Percentiles rank a stretch among this genome's conserved stretches.
These are phyloP conservation scores for Mycena galopus DNA, from an alignment of 768 basidiomycete genomes.

Conservation along the genomic window DNA sequence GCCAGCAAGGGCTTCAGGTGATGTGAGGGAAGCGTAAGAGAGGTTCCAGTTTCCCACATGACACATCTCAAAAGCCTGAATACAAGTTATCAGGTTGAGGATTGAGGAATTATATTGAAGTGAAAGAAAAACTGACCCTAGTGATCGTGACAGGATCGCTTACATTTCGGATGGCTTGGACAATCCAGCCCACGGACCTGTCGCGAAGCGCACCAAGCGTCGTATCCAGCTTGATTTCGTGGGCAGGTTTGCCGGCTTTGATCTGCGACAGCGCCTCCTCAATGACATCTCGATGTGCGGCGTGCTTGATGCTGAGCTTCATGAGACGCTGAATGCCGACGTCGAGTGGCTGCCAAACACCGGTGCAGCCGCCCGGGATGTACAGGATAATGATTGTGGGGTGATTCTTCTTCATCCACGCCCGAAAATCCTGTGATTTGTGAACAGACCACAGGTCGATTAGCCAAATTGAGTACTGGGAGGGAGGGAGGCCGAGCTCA, in stretches of 20 bases:
- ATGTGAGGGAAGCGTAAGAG: constrained; percentile 16
- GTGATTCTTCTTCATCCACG: neutral
- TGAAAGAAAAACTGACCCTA: neutral
- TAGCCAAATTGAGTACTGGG: neutral
- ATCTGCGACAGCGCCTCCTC: neutral
- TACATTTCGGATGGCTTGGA: neutral
- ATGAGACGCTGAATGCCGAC: neutral
- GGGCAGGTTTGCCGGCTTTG: neutral
- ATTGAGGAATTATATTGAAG: too few species aligned
- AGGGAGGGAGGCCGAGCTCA: too few species aligned
- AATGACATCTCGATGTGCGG: neutral
- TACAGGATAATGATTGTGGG: neutral
- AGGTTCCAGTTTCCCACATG: constrained; percentile 1
- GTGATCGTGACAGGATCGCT: neutral
- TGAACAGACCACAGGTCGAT: neutral
- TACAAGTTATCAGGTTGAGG: too few species aligned
- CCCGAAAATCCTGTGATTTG: neutral
- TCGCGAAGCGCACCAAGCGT: neutral
- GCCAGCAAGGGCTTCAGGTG: neutral
- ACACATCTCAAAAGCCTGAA: constrained; percentile 25
- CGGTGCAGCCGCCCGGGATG: neutral
- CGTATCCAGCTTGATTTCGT: neutral
- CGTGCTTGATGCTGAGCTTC: neutral
- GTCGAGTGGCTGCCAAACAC: neutral
- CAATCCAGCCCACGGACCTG: neutral